These are phyloP conservation scores for Picea abies DNA, from an alignment of 83 land plant species.

Conservation along the genomic window DNA sequence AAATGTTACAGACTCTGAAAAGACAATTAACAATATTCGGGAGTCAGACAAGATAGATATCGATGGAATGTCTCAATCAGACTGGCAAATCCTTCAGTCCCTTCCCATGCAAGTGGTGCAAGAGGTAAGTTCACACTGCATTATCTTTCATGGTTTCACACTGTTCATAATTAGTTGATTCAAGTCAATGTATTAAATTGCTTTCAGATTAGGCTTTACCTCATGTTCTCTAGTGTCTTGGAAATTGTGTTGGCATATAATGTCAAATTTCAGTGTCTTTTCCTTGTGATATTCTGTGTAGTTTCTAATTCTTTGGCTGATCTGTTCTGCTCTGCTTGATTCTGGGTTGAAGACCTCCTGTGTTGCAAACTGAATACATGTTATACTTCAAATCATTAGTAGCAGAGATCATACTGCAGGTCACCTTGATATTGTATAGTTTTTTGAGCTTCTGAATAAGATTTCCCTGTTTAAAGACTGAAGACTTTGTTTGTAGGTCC, in stretches of 20 bases:
- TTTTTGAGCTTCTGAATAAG: not conserved
- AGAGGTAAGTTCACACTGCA: not conserved
- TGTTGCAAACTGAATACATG: not conserved
- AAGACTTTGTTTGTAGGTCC: constrained; percentile 45
- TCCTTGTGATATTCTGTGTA: too few relatives aligned
- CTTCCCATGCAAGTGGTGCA: not conserved
- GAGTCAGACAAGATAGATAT: not conserved
- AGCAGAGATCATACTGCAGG: not conserved
- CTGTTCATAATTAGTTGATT: too few relatives aligned
- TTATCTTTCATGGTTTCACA: not conserved
- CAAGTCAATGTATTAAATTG: too few relatives aligned
- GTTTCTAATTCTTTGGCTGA: not conserved
- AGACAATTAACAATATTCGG: not conserved
- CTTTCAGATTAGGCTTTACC: too few relatives aligned
- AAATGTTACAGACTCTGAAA: too few relatives aligned
- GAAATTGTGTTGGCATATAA: too few relatives aligned
- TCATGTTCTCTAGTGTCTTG: too few relatives aligned
- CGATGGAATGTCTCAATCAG: not conserved
- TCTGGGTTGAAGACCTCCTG: not conserved
- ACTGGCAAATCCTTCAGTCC: not conserved
- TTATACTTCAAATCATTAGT: not conserved
- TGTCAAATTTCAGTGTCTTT: too few relatives aligned
- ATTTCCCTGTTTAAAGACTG: not conserved
- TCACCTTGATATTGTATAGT: not conserved
- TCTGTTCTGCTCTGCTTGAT: not conserved